Evolutionary conservation across 1,284 basidiomycete genomes (phyloP).

Genomic region (Cystobasidium slooffiae): DNA sequence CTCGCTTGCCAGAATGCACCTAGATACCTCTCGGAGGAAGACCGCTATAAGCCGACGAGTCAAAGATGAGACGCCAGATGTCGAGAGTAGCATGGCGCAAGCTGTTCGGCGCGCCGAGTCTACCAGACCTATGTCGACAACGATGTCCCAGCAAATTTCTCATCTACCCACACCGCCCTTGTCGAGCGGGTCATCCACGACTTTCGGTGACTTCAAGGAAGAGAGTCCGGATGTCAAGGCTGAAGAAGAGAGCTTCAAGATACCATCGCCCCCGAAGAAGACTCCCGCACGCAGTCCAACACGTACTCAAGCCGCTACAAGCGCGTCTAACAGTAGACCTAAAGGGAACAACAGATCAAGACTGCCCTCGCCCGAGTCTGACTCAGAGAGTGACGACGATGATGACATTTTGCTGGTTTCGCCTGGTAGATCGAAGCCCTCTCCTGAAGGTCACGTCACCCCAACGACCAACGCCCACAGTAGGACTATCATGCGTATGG

Average conservation of each 20-base stretch:
- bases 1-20: neutral
- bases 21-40: neutral
- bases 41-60: neutral
- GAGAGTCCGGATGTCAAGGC: neutral
- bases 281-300: neutral
- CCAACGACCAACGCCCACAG: neutral
- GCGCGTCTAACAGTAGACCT: neutral
- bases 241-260: conserved; percentile 24
- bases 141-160: neutral
- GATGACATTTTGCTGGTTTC: conserved; percentile 27
- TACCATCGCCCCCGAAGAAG: conserved; percentile 13
- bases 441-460: neutral
- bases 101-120: neutral
- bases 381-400: conserved; percentile 1
- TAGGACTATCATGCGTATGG: neutral
- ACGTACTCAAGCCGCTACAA: neutral
- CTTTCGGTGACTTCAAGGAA: neutral
- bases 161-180: conserved; percentile 23
- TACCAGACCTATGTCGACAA: too few species aligned
- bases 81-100: neutral
- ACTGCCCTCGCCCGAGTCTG: neutral
- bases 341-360: neutral
- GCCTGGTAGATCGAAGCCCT: neutral
- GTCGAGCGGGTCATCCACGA: conserved; percentile 8
- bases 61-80: conserved; percentile 13